Conservation (phyloP, 2,329 filamentous ascomycete genomes). For the Ophiostoma australiae region DNA sequence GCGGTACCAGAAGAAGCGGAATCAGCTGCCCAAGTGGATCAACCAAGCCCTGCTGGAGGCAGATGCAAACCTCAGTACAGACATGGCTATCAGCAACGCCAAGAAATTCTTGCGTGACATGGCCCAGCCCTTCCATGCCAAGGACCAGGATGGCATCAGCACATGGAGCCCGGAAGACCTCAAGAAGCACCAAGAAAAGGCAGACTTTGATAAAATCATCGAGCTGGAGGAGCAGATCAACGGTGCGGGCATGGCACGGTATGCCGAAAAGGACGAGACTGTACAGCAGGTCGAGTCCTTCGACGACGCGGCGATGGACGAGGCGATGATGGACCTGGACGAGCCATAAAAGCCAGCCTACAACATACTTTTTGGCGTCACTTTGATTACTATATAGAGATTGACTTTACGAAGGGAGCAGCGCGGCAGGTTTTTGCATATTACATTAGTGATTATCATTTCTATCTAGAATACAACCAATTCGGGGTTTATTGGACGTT, state of each 20-base stretch:
- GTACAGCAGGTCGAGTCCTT: slow-evolving; percentile 27
- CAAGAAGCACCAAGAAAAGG: slow-evolving; percentile 65
- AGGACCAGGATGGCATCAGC: slow-evolving; percentile 77
- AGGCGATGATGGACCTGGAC: slow-evolving; percentile 39
- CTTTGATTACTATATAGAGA: neutral
- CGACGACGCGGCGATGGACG: slow-evolving; percentile 49
- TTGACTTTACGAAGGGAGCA: neutral
- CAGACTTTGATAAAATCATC: slow-evolving; percentile 62
- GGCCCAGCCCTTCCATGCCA: slow-evolving; percentile 80
- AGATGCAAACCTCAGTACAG: slow-evolving; percentile 85
- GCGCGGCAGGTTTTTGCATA: neutral
- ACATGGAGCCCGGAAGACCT: slow-evolving; percentile 63
- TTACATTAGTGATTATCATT: neutral
- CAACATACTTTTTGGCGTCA: neutral
- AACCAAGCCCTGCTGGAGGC: slow-evolving; percentile 78
- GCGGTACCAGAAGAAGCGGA: slow-evolving; percentile 85
- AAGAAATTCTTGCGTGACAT: slow-evolving; percentile 87
- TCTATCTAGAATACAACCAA: neutral
- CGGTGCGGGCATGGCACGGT: slow-evolving; percentile 26
- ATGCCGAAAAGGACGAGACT: slow-evolving; percentile 31
- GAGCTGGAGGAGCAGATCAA: slow-evolving; percentile 49
- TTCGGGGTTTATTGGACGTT: neutral
- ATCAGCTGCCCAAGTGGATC: slow-evolving; percentile 95
- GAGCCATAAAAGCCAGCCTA: neutral
- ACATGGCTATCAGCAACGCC: slow-evolving; percentile 86